Conservation (phyloP, 768 basidiomycete genomes). For the Suillus lakei region DNA sequence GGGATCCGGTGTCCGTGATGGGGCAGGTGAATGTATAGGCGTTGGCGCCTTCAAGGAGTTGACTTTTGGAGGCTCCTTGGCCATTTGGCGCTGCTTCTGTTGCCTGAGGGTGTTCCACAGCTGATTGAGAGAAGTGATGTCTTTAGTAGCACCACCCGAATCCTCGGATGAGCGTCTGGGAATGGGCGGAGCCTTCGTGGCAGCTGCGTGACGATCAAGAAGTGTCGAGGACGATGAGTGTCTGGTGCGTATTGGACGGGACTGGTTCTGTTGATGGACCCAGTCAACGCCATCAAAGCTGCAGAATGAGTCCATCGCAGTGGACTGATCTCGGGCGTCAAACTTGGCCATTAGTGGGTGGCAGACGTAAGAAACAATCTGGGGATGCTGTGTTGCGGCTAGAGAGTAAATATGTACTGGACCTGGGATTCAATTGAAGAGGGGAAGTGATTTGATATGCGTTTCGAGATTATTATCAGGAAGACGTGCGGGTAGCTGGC, state of each 20-base stretch:
- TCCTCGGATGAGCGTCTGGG: conserved; percentile 19
- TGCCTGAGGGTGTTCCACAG: conserved; percentile 71
- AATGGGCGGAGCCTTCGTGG: conserved; percentile 26
- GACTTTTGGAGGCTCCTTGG: conserved; percentile 70
- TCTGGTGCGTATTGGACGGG: conserved; percentile 25
- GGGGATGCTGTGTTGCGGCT: conserved; percentile 19
- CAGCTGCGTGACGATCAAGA: conserved; percentile 16
- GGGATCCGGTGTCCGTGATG: conserved; percentile 32
- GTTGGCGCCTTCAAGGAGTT: conserved; percentile 58
- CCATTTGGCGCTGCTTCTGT: conserved; percentile 69
- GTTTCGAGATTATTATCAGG: conserved; percentile 39
- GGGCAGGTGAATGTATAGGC: conserved; percentile 14
- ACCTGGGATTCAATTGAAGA: conserved; percentile 16
- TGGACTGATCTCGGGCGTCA: conserved; percentile 22
- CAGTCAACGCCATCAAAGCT: conserved; percentile 38
- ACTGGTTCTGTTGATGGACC: conserved; percentile 21
- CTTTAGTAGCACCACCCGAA: conserved; percentile 23
- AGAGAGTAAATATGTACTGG: conserved; percentile 20
- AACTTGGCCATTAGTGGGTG: conserved; percentile 28
- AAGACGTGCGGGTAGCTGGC: conserved; percentile 28
- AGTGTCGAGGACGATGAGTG: conserved; percentile 24
- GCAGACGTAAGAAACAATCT: conserved; percentile 24
- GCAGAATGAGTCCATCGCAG: conserved; percentile 38
- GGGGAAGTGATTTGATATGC: conserved; percentile 29
- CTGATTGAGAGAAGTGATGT: conserved; percentile 49